A percentile compares a stretch with the other conserved stretches of the same genome.
phyloP scores from a whole-genome alignment of 2,329 filamentous ascomycete species.

The Claviceps monticola region DNA sequence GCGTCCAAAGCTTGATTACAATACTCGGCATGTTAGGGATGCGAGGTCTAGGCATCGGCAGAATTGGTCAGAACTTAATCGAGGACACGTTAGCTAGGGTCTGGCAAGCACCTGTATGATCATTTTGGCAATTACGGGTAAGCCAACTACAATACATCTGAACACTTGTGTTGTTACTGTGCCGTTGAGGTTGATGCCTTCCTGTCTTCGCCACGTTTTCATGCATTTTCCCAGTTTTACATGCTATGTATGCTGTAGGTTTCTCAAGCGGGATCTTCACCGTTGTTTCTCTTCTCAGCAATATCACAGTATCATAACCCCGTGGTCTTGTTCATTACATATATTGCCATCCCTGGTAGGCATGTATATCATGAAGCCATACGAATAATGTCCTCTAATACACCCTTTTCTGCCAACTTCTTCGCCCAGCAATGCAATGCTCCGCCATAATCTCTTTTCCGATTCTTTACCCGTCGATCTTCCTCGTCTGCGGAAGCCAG shows the following conservation, averaged over 20 bases:
- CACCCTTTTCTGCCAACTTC: slow-evolving; percentile 52
- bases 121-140: background rate
- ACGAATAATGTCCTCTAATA: slow-evolving; percentile 32
- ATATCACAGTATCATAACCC: background rate
- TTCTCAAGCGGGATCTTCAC: background rate
- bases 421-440: slow-evolving; percentile 56
- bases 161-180: background rate
- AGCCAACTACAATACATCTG: background rate
- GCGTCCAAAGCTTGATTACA: background rate
- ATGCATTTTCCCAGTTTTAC: background rate
- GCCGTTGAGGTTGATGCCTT: background rate
- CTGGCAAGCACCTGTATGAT: background rate
- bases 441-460: slow-evolving; percentile 55
- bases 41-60: background rate
- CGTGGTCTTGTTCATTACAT: background rate
- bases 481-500: slow-evolving; percentile 30
- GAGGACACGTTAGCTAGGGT: background rate
- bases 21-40: background rate
- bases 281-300: background rate
- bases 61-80: background rate
- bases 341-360: too few species aligned
- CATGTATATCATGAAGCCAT: slow-evolving; percentile 7
- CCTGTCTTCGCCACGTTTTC: background rate
- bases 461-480: slow-evolving; percentile 35
- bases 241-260: background rate